Base-by-base conservation (phyloP, 78 protist genomes). In the Guillardia theta region DNA sequence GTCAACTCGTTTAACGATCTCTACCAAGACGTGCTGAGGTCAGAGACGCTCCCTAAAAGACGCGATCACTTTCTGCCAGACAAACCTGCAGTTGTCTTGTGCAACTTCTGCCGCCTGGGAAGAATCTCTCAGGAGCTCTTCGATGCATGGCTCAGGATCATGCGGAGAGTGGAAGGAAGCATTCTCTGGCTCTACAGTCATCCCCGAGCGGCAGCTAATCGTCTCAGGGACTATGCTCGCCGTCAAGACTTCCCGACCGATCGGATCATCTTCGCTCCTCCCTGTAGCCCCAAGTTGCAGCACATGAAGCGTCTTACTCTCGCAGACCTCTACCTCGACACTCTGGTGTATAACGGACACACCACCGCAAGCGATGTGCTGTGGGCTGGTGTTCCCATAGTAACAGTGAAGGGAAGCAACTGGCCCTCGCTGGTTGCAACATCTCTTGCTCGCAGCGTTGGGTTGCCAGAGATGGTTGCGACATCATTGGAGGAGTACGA, bases 311-410 rank as follows among this genome's bases (percentile, higher is more conserved):
- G 93, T 33, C 48, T 88, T 36, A 48, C 70, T 30, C 93, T 88
- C 24, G 93, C 93, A 12, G 93, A 88, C 64, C 93, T 88, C 46
- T 18, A 5, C 54, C 93, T 88, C 70, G 93, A 88, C 93, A 88
- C 93, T 18, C 10, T 30, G 30, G 93, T 88, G 41, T 88, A 88
- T 41, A 88, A 88, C 39, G 93, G 93, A 8, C 93, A 88, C 93
- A 88, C 93, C 6, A 88, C 93, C 47, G 93, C 47, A 24, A 33
- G 47, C 76, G 93, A 88, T 9, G 33, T 48, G 93, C 93, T 88
- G 93, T 88, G 93, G 93, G 93, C 93, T 27, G 93, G 93, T 45
- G 93, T 88, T 36, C 93, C 93, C 21, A 18, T 88, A 19, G 44
- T 88, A 9, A 88, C 93, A 19, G 8, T 88, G 54, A 54, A 43